Conservation (phyloP, 495 filamentous ascomycete genomes). For the Xylaria longipes region DNA sequence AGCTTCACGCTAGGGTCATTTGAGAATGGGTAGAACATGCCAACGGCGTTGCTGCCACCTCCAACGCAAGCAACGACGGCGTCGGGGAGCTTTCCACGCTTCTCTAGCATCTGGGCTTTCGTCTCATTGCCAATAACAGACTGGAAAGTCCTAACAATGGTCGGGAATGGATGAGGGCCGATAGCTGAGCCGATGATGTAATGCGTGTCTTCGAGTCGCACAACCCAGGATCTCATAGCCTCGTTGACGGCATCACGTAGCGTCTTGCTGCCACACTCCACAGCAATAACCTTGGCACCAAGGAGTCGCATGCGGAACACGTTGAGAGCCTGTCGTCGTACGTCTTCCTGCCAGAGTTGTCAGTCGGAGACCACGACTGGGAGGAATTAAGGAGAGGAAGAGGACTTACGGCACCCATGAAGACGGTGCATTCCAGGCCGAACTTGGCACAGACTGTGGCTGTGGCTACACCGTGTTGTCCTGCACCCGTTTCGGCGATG, state of each 20-base stretch:
- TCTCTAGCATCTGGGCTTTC: constrained; percentile 81
- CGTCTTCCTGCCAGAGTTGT: constrained; percentile 68
- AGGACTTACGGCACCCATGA: constrained; percentile 77
- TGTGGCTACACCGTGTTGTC: constrained; percentile 94
- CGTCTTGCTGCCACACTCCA: constrained; percentile 83
- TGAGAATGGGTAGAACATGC: constrained; percentile 97
- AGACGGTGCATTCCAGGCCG: constrained; percentile 93
- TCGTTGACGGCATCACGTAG: constrained; percentile 97
- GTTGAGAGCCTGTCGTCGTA: constrained; percentile 90
- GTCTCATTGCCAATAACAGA: constrained; percentile 93
- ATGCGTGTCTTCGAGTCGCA: constrained; percentile 84
- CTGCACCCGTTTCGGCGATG: constrained; percentile 95
- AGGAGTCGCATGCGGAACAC: constrained; percentile 97
- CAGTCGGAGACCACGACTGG: constrained; percentile 9
- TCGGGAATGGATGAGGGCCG: constrained; percentile 93
- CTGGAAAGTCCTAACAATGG: constrained; percentile 95
- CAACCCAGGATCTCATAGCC: constrained; percentile 87
- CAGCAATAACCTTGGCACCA: constrained; percentile 84
- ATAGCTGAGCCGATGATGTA: constrained; percentile 97
- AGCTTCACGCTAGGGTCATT: constrained; percentile 85
- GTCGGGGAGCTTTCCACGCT: constrained; percentile 87
- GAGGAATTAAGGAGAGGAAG: not conserved
- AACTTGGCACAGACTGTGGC: constrained; percentile 97
- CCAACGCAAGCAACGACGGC: constrained; percentile 96
- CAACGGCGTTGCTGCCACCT: constrained; percentile 87